A percentile compares a stretch with the other conserved stretches of the same genome.
Evolutionary conservation across 1,284 basidiomycete species (phyloP).

Genomic region (Cystobasidium sp.): DNA sequence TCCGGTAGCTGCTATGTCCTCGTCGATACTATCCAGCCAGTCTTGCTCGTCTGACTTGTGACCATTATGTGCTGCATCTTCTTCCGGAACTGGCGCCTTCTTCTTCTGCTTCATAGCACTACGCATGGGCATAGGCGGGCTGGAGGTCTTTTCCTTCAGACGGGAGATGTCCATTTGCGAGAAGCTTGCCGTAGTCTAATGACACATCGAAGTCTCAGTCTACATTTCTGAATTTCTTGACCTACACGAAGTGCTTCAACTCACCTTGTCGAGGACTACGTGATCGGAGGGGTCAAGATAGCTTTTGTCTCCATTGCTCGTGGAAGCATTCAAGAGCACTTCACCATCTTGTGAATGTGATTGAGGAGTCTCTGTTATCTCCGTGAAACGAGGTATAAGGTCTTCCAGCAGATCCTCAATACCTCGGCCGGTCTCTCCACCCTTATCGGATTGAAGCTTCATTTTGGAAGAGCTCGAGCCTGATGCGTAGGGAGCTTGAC

Average conservation of each 20-base stretch:
- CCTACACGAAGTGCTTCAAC: background rate
- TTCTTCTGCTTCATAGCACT: too few relatives aligned
- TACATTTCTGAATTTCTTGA: too few relatives aligned
- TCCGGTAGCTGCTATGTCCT: background rate
- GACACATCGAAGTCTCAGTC: too few relatives aligned
- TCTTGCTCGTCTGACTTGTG: background rate
- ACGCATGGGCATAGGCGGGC: too few relatives aligned
- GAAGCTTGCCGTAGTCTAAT: background rate
- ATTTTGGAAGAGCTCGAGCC: constrained; percentile 1
- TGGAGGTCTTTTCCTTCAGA: background rate
- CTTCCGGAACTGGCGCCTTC: background rate
- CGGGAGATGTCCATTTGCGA: background rate
- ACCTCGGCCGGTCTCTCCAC: constrained; percentile 15
- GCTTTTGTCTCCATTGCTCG: background rate
- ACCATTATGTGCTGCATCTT: background rate
- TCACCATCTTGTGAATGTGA: background rate
- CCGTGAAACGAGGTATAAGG: constrained; percentile 24
- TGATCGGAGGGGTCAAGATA: background rate
- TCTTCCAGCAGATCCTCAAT: constrained; percentile 16
- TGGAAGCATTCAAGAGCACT: background rate
- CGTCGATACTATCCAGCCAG: constrained; percentile 26
- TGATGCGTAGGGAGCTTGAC: background rate
- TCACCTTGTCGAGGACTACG: background rate
- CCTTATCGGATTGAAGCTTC: constrained; percentile 6
- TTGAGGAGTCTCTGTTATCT: background rate